phyloP scores from a whole-genome alignment of 371 early-diverging fungal species.

The Lichtheimia hyalospora region DNA sequence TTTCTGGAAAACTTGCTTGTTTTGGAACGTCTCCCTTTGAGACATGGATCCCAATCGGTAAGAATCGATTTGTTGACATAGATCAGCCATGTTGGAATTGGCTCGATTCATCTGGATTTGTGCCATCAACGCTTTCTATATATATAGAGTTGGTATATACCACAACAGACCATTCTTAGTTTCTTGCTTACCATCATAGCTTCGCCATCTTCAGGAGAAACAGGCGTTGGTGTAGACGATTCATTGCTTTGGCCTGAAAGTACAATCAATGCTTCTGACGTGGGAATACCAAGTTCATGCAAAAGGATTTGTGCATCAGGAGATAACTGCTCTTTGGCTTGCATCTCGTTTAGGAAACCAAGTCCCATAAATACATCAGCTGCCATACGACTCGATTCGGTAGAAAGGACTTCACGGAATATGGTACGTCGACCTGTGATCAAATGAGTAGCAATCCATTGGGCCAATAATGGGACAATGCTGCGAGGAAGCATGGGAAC shows the following conservation, averaged over 20 bases:
- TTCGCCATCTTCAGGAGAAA: constrained; percentile 43
- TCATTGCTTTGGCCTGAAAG: constrained; percentile 46
- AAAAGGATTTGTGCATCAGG: constrained; percentile 50
- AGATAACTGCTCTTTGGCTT: constrained; percentile 42
- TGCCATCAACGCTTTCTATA: constrained; percentile 50
- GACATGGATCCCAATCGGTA: constrained; percentile 44
- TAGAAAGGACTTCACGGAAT: constrained; percentile 50
- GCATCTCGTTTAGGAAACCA: constrained; percentile 43
- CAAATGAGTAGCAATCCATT: constrained; percentile 55
- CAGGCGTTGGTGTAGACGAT: constrained; percentile 32
- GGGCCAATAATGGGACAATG: constrained; percentile 41
- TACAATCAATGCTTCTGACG: constrained; percentile 43
- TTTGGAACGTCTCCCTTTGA: constrained; percentile 48
- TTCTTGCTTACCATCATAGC: constrained; percentile 44
- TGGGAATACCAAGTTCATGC: constrained; percentile 49
- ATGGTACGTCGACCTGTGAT: constrained; percentile 47
- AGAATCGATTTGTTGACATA: constrained; percentile 52
- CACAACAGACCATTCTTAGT: background rate
- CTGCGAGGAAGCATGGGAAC: constrained; percentile 50
- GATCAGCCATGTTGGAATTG: constrained; percentile 52
- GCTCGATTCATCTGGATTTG: constrained; percentile 57
- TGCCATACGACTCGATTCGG: constrained; percentile 44
- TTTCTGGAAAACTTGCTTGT: constrained; percentile 51
- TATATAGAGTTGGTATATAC: background rate
- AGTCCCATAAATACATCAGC: constrained; percentile 46